Evolutionary conservation across 1,284 basidiomycete species (phyloP).

Genomic region (Pascua guehoae): DNA sequence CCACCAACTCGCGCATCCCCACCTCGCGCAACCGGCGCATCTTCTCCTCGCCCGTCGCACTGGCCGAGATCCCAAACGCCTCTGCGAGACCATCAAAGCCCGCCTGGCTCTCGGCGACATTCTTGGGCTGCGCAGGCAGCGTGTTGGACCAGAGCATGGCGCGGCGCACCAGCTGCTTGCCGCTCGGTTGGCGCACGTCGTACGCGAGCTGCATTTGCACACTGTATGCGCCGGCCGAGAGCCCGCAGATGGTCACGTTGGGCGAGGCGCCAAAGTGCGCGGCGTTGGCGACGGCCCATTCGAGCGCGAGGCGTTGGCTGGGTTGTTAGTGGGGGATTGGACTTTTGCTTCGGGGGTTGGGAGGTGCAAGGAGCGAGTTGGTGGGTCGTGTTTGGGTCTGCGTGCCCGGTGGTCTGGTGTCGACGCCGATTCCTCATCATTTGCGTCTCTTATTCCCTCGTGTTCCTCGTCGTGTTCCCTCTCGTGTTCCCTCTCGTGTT

Average conservation of each 20-base stretch:
- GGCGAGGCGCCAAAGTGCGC: conserved; percentile 34
- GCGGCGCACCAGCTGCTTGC: conserved; percentile 16
- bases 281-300: conserved; percentile 35
- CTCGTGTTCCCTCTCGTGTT: too few species aligned
- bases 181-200: conserved; percentile 23
- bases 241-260: conserved; percentile 39
- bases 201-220: conserved; percentile 38
- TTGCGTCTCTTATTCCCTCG: too few species aligned
- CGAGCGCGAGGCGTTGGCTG: conserved; percentile 26
- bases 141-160: conserved; percentile 29
- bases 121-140: conserved; percentile 27
- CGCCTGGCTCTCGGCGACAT: conserved; percentile 21
- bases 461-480: too few species aligned
- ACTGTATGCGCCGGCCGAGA: conserved; percentile 40
- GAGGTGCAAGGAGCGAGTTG: too few species aligned
- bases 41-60: conserved; percentile 18
- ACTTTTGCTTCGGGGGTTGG: too few species aligned
- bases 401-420: too few species aligned
- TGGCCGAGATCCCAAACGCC: conserved; percentile 18
- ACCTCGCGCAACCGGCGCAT: conserved; percentile 21
- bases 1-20: conserved; percentile 17
- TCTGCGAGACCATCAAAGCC: conserved; percentile 26
- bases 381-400: too few species aligned
- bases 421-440: too few species aligned
- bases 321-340: too few species aligned